A percentile compares a stretch with the other conserved stretches of the same genome.
These are phyloP conservation scores for Carex myosuroides DNA, from an alignment of 176 grass and related monocot species.

Conservation along the genomic window DNA sequence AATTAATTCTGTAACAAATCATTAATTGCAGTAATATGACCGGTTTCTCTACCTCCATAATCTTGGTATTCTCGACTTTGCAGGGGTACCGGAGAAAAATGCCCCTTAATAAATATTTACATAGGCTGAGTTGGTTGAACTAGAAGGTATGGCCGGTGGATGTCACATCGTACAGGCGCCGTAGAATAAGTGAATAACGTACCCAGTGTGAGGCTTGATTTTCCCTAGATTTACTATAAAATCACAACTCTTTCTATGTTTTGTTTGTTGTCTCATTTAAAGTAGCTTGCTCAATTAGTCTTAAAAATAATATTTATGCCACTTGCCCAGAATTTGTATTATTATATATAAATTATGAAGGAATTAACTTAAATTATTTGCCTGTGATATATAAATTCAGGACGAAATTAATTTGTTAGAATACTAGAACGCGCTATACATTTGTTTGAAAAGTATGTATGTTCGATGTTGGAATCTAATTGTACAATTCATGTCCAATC, in stretches of 20 bases:
- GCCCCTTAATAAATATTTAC: background rate
- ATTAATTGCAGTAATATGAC: background rate
- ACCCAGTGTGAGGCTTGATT: background rate
- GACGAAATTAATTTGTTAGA: too few species aligned
- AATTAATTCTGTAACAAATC: background rate
- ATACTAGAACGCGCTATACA: too few species aligned
- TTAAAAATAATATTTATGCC: background rate
- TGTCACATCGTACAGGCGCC: conserved; percentile 14
- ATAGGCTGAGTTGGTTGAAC: background rate
- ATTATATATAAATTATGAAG: too few species aligned
- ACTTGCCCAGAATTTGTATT: background rate
- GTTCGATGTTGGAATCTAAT: too few species aligned
- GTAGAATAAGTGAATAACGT: background rate
- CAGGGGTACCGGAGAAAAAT: background rate
- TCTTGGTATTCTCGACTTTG: background rate
- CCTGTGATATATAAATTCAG: too few species aligned
- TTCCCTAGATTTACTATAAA: background rate
- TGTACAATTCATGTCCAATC: too few species aligned
- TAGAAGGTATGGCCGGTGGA: background rate
- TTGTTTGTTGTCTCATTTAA: background rate
- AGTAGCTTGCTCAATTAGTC: background rate
- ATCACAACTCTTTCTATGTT: background rate
- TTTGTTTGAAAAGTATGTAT: too few species aligned
- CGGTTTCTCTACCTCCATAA: background rate
- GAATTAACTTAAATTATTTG: too few species aligned